These are phyloP conservation scores for Adansonia digitata DNA, from an alignment of 345 rosid species.

Conservation along the genomic window DNA sequence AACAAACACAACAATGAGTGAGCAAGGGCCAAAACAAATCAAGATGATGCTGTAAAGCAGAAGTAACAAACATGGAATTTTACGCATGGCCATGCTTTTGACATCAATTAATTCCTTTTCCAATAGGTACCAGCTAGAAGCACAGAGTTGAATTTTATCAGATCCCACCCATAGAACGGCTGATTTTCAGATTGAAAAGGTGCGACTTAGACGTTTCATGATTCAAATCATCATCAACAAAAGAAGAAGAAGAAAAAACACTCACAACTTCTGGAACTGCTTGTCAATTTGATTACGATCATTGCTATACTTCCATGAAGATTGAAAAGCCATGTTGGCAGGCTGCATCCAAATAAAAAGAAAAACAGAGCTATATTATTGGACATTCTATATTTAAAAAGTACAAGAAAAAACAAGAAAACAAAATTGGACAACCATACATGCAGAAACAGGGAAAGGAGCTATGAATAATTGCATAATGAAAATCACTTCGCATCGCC, in stretches of 20 bases:
- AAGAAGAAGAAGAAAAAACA: conserved; percentile 18
- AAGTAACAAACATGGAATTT: neutral
- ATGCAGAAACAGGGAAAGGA: neutral
- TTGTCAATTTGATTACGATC: conserved; percentile 45
- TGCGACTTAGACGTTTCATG: neutral
- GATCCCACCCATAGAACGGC: neutral
- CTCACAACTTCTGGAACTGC: conserved; percentile 82
- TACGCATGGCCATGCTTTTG: neutral
- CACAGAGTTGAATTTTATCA: neutral
- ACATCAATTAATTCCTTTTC: neutral
- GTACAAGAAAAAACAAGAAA: conserved; percentile 4
- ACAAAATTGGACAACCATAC: neutral
- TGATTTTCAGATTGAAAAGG: conserved; percentile 5
- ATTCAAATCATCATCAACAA: conserved; percentile 4
- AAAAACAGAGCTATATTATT: conserved; percentile 1
- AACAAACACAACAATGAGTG: neutral
- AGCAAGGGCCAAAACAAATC: neutral
- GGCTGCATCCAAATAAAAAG: conserved; percentile 40
- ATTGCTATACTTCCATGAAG: conserved; percentile 53
- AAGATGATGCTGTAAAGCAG: neutral
- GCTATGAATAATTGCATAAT: neutral
- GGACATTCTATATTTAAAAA: neutral
- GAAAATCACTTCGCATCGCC: neutral
- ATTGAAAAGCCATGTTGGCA: conserved; percentile 31
- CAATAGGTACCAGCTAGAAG: neutral